Base-by-base conservation (phyloP, 345 rosid species). In the Acer saccharum region DNA sequence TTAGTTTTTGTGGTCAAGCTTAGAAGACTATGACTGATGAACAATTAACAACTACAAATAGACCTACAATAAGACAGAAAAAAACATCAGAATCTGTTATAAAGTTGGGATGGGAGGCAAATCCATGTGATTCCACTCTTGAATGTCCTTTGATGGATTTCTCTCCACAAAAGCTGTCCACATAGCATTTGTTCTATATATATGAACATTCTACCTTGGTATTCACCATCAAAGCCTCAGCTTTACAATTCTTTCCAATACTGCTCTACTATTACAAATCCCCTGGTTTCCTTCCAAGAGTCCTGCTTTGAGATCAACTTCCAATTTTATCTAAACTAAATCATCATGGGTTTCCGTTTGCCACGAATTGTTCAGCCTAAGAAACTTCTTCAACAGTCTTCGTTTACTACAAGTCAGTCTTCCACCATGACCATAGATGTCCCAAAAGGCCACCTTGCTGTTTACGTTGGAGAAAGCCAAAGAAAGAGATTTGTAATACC, bases 401-500 rank as follows among this genome's bases (percentile, higher is more conserved):
- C 73, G 12, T 68, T 73, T 1, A 32, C 11, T 0, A 7, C 71
- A 52, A 52, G 27, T 32, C 76, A 79, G 32, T 52, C 29, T 10
- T 10, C 48, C 18, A 16, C 14, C 7, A 65, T 1, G 18, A 61
- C 72, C 58, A 17, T 5, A 14, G 13, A 79, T 20, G 76, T 86
- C 0, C 88, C 83, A 0, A 68, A 74, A 68, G 78, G 82, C 58
- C 54, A 68, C 65, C 25, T 74, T n/a, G 74, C 60, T 61, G 75
- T 69, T 10, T 68, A 74, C 35, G 71, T 79, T 62, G 70, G 74
- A 67, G 80, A 87, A 43, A 75, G 43, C 17, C 76, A 77, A 41
- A 79, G 32, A 72, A 84, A 72, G 60, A 44, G 86, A 16, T 83
- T 65, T 20, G 21, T 79, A 41, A 73, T 84, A 23, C 89, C 84